Evolutionary conservation across 164 flowering plant genomes (phyloP), one percentile per base, ranked within the genome.

Genomic region (Dillenia suffruticosa): DNA sequence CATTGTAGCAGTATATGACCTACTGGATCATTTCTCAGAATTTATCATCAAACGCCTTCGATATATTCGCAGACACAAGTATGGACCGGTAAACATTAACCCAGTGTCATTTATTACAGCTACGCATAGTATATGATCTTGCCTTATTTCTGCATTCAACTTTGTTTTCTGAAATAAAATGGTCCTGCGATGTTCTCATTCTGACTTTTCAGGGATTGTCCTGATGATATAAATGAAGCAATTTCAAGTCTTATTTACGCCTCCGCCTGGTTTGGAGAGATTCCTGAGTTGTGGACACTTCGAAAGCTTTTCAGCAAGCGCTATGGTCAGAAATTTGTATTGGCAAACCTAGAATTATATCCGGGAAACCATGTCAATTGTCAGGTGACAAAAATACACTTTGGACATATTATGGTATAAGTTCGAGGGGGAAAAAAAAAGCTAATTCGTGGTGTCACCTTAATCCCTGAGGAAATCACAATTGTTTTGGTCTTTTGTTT

Each of bases 161-260:
- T 32, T 32, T 32, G 40, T 32, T 32, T 32, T 32, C 40, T 32
- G 40, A 32, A 32, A 32, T 32, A 32, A 32, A 32, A 32, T 32
- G 40, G 40, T 32, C 40, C 7, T 32, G 5, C 5, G 5, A 6
- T 32, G 40, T 32, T 32, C 40, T 5, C 40, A 32, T 32, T 32
- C 40, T 32, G 0, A 32, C 40, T 4, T 32, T 58, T 49, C 64
- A 90, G 97, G 84, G 91, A 90, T 63, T 76, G 77, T 56, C 96
- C 97, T 2, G 75, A 86, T 75, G 96, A 86, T 53, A 74, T 93
- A 43, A 84, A 80, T 53, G 97, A 89, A 78, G 96, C 95, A 59
- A 78, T 88, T 51, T 89, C 97, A 14, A 90, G 81, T 70, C 79
- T 93, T 40, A 76, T 93, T 69, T 93, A 68, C 68, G 92, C 96